Conservation (phyloP, 2,329 filamentous ascomycete species). For the Aspergillus amoenus region DNA sequence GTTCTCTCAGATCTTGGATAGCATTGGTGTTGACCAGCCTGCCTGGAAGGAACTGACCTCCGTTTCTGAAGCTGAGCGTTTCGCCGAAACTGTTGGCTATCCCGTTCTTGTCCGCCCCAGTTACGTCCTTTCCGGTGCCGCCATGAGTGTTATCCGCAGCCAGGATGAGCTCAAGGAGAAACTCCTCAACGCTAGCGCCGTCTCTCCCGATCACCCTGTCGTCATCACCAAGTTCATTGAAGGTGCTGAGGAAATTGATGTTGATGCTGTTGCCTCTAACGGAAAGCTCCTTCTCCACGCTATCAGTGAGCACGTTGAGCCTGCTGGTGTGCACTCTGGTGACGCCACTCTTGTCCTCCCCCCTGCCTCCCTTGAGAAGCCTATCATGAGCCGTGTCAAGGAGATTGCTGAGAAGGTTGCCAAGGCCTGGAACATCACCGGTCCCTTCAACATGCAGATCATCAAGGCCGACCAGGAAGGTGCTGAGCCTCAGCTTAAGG, state of each 20-base stretch:
- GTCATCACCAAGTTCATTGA: constrained; percentile 99
- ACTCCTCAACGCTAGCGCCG: constrained; percentile 82
- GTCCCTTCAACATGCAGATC: constrained; percentile 99
- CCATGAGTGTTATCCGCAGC: constrained; percentile 94
- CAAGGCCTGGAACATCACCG: constrained; percentile 94
- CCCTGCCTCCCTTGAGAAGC: constrained; percentile 73
- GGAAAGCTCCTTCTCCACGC: constrained; percentile 89
- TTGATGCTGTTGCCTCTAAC: constrained; percentile 84
- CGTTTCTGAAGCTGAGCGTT: constrained; percentile 80
- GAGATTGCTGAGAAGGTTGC: constrained; percentile 95
- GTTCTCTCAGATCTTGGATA: constrained; percentile 95
- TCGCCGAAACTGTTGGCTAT: constrained; percentile 82
- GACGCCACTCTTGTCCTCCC: constrained; percentile 94
- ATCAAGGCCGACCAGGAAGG: constrained; percentile 85
- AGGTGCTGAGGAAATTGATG: constrained; percentile 92
- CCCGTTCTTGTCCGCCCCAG: constrained; percentile 92
- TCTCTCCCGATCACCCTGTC: constrained; percentile 94
- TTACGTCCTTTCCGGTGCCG: constrained; percentile 95
- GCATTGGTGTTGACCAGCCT: constrained; percentile 93
- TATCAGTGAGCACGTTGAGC: constrained; percentile 92
- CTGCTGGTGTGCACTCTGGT: constrained; percentile 96
- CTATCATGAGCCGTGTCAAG: constrained; percentile 82
- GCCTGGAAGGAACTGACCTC: constrained; percentile 97
- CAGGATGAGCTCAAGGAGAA: constrained; percentile 91
- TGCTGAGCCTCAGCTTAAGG: constrained; percentile 77